Percentiles rank a stretch among this genome's conserved stretches.
These are phyloP conservation scores for Macrophomina tecta DNA, from an alignment of 2,329 filamentous ascomycete genomes.

Conservation along the genomic window DNA sequence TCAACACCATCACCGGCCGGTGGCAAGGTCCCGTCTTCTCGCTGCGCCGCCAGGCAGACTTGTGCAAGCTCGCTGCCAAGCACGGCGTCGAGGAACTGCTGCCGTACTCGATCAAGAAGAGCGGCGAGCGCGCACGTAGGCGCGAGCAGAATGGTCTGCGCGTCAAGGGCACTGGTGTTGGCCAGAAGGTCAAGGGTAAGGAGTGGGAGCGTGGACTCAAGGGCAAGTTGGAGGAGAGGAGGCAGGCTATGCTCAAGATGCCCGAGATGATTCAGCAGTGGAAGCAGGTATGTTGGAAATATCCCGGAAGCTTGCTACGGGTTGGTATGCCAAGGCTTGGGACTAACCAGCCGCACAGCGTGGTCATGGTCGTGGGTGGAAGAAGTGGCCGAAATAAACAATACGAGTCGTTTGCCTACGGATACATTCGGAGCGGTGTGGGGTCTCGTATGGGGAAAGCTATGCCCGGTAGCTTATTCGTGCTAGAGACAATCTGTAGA, in stretches of 20 bases:
- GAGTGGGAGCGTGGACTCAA: slow-evolving; percentile 87
- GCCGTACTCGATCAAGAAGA: slow-evolving; percentile 77
- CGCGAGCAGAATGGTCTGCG: slow-evolving; percentile 79
- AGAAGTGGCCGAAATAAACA: slow-evolving; percentile 70
- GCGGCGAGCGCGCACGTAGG: slow-evolving; percentile 61
- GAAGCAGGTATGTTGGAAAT: slow-evolving; percentile 74
- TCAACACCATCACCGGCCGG: slow-evolving; percentile 77
- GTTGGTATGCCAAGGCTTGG: slow-evolving; percentile 8
- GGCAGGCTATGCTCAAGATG: slow-evolving; percentile 94
- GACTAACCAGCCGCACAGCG: slow-evolving; percentile 56
- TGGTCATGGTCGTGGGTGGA: slow-evolving; percentile 76
- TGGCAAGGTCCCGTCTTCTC: slow-evolving; percentile 87
- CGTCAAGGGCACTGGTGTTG: slow-evolving; percentile 91
- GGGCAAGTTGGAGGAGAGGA: slow-evolving; percentile 82
- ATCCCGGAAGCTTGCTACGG: not conserved
- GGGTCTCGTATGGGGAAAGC: not conserved
- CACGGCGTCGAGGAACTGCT: slow-evolving; percentile 82
- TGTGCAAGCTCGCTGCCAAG: slow-evolving; percentile 82
- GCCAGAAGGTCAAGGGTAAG: slow-evolving; percentile 94
- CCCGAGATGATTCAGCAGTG: slow-evolving; percentile 87
- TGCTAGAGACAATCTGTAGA: not conserved
- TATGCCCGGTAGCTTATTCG: not conserved
- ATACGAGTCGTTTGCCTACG: not conserved
- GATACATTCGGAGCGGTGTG: not conserved
- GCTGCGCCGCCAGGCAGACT: slow-evolving; percentile 83